A percentile compares a stretch with the other conserved stretches of the same genome.
Conservation (phyloP, 148 eudicot species). For the Chenopodium album region DNA sequence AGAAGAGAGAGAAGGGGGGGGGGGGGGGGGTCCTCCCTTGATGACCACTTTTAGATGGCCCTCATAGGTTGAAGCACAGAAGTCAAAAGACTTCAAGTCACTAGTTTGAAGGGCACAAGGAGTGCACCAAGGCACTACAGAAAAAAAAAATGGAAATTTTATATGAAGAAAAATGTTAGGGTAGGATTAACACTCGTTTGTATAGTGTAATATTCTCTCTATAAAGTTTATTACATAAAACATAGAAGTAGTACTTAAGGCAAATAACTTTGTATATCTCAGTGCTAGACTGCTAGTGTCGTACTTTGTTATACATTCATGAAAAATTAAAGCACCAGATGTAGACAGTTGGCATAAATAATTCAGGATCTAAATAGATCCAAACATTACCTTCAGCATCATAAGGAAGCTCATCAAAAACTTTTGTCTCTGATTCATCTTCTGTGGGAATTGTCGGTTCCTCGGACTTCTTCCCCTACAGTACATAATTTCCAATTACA, state of each 20-base stretch:
- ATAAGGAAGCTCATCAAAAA: slow-evolving; percentile 29
- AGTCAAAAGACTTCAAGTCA: not conserved
- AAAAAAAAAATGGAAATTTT: too few relatives aligned
- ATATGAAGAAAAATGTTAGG: too few relatives aligned
- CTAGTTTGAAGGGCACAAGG: too few relatives aligned
- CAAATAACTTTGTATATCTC: not conserved
- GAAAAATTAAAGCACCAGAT: not conserved
- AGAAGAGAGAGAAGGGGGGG: too few relatives aligned
- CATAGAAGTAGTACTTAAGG: not conserved
- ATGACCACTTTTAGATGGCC: not conserved
- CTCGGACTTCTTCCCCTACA: slow-evolving; percentile 54
- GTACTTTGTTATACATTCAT: not conserved
- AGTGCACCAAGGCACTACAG: not conserved
- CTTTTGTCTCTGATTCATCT: slow-evolving; percentile 34
- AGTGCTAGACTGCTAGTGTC: too few relatives aligned
- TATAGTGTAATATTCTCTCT: not conserved
- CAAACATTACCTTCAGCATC: slow-evolving; percentile 54
- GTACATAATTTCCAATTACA: slow-evolving; percentile 6
- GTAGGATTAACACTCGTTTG: too few relatives aligned
- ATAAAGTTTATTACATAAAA: not conserved
- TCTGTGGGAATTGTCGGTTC: slow-evolving; percentile 35
- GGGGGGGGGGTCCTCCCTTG: not conserved
- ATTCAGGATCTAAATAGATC: not conserved
- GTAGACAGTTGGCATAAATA: not conserved
- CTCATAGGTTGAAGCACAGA: not conserved